A percentile compares a stretch with the other conserved stretches of the same genome.
Conservation (phyloP, 768 basidiomycete species). For the Leucocoprinus sp. region DNA sequence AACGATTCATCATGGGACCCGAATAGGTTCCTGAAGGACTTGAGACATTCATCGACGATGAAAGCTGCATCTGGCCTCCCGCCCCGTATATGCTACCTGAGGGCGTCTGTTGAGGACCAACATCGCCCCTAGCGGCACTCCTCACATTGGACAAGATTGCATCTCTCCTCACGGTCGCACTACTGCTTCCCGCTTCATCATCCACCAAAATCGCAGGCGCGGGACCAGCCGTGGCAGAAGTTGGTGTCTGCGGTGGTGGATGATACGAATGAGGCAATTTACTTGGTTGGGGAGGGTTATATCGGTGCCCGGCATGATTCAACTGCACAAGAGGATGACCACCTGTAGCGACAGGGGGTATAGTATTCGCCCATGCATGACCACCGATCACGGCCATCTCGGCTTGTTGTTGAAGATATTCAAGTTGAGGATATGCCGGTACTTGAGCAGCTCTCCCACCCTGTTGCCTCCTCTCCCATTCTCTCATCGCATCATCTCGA, state of each 20-base stretch:
- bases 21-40: slow-evolving; percentile 73
- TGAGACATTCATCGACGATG: slow-evolving; percentile 38
- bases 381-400: slow-evolving; percentile 52
- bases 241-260: slow-evolving; percentile 37
- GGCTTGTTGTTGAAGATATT: slow-evolving; percentile 89
- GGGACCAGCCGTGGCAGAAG: neutral
- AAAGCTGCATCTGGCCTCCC: slow-evolving; percentile 33
- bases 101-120: slow-evolving; percentile 13
- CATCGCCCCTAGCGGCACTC: slow-evolving; percentile 47
- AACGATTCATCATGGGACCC: slow-evolving; percentile 48
- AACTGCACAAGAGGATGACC: slow-evolving; percentile 38
- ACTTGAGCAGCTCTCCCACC: slow-evolving; percentile 57
- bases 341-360: slow-evolving; percentile 7
- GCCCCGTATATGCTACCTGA: slow-evolving; percentile 34
- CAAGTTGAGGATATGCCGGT: slow-evolving; percentile 82
- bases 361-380: slow-evolving; percentile 3
- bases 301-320: slow-evolving; percentile 27
- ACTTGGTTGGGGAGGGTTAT: slow-evolving; percentile 53
- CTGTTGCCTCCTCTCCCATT: slow-evolving; percentile 89
- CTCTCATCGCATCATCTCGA: slow-evolving; percentile 88
- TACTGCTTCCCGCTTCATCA: slow-evolving; percentile 32
- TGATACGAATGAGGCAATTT: slow-evolving; percentile 62
- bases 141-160: slow-evolving; percentile 79
- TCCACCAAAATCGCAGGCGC: slow-evolving; percentile 41
- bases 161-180: slow-evolving; percentile 37